These are phyloP conservation scores for Pezicula radicicola DNA, from an alignment of 2,329 filamentous ascomycete genomes.

Conservation along the genomic window DNA sequence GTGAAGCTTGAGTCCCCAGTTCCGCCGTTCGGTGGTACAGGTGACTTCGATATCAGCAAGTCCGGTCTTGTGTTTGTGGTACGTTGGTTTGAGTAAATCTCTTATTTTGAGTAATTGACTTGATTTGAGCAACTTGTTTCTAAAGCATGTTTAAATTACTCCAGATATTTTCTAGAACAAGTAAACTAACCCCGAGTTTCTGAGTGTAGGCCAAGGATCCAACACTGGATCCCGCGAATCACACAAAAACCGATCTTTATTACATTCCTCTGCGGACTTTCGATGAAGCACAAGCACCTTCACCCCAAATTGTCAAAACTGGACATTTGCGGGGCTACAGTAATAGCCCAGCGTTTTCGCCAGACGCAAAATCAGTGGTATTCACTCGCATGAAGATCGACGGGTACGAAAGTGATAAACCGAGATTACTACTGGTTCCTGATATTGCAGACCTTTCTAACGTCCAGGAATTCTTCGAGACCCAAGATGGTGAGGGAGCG, in stretches of 20 bases:
- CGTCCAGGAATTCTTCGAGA: slow-evolving; percentile 60
- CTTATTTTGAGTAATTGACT: too few relatives aligned
- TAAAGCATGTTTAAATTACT: too few relatives aligned
- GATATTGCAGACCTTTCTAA: slow-evolving; percentile 55
- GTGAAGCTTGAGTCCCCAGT: slow-evolving; percentile 61
- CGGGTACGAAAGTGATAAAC: slow-evolving; percentile 80
- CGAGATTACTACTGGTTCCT: slow-evolving; percentile 62
- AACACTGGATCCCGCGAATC: slow-evolving; percentile 64
- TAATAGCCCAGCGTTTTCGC: slow-evolving; percentile 68
- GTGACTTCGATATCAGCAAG: slow-evolving; percentile 74
- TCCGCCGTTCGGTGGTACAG: slow-evolving; percentile 72
- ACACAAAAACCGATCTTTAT: slow-evolving; percentile 83
- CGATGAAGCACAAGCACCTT: slow-evolving; percentile 45
- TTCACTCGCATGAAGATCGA: slow-evolving; percentile 76
- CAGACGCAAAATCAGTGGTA: slow-evolving; percentile 65
- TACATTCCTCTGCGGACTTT: slow-evolving; percentile 64
- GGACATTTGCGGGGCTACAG: slow-evolving; percentile 62
- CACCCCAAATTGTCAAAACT: slow-evolving; percentile 52
- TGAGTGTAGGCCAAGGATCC: slow-evolving; percentile 60
- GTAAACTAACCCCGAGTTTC: too few relatives aligned
- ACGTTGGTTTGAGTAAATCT: too few relatives aligned
- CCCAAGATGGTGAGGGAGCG: slow-evolving; percentile 57
- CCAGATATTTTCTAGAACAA: too few relatives aligned
- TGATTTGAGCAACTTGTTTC: too few relatives aligned
- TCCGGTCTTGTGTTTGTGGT: slow-evolving; percentile 62